Base-by-base conservation (phyloP, 129 eudicot species). In the Apium graveolens region DNA sequence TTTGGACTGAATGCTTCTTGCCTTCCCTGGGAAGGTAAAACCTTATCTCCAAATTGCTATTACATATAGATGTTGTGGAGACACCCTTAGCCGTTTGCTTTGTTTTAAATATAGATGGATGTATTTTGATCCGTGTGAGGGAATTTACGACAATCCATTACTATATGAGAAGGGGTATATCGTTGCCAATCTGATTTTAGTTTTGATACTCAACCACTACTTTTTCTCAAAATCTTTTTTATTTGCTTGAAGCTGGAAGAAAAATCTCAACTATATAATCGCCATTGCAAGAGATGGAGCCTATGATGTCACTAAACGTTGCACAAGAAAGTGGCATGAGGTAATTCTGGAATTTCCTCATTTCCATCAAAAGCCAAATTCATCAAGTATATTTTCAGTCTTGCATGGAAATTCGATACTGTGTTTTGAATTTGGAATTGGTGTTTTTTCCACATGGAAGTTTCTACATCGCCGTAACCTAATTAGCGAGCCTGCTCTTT, bases 121-220 rank as follows among this genome's bases (percentile, higher is more conserved):
- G 94, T 97, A 95, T 86, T 97, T 95, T 82, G 98, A 95, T 88
- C 98, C 98, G 32, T 95, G 98, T 83, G 98, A 95, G 85, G 98
- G 92, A 82, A 91, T 91, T 84, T 91, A 87, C 76, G 98, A 95
- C 86, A 91, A 87, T 12, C 98, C 98, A 57, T 81, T 95, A 69
- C 82, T 95, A 27, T 95, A 95, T 78, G 98, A 95, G 89, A 90
- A 95, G 74, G 98, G 98, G 98, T 95, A 92, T 27, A 46, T 78
- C 5, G 12, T 11, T 12, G 27, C 41, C 17, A 48, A 17, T 16
- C 35, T 75, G 26, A 27, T 14, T 45, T 11, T 20, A 46, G 49
- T n/a, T 27, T 5, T 27, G 39, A 29, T 77, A 41, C 32, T 76
- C 5, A 20, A 2, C 44, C 49, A 17, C n/a, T 39, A 14, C 16